These are phyloP conservation scores for Peribolospora kevripleyi DNA, from an alignment of 768 basidiomycete species.

Conservation along the genomic window DNA sequence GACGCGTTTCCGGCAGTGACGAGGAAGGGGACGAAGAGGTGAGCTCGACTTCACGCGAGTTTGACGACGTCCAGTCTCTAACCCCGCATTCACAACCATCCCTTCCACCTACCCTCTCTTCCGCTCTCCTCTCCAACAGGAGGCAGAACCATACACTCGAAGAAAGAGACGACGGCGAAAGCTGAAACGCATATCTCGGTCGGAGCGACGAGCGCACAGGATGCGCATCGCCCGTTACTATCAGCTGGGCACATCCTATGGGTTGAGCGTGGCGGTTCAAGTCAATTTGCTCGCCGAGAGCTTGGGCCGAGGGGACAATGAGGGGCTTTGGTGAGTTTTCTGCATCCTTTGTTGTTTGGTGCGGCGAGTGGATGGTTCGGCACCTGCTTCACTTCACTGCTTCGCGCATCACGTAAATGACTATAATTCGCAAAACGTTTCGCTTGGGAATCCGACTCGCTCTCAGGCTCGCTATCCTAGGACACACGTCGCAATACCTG, in stretches of 20 bases:
- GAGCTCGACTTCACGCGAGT: too few relatives aligned
- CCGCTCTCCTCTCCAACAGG: slow-evolving; percentile 11
- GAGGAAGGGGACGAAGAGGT: slow-evolving; percentile 19
- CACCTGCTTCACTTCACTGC: neutral
- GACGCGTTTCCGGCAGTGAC: slow-evolving; percentile 19
- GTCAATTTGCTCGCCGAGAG: slow-evolving; percentile 72
- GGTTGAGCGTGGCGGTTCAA: slow-evolving; percentile 68
- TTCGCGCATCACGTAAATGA: neutral
- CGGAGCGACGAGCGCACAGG: slow-evolving; percentile 41
- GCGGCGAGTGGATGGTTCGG: neutral
- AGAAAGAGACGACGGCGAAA: too few relatives aligned
- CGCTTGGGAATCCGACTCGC: neutral
- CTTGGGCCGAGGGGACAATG: slow-evolving; percentile 79
- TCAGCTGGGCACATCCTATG: slow-evolving; percentile 55
- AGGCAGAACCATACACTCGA: too few relatives aligned
- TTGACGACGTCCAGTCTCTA: too few relatives aligned
- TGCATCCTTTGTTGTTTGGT: neutral
- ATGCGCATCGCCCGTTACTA: slow-evolving; percentile 58
- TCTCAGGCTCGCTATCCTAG: slow-evolving; percentile 67
- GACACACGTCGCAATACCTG: slow-evolving; percentile 76
- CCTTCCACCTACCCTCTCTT: neutral
- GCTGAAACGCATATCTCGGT: slow-evolving; percentile 38
- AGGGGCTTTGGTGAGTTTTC: slow-evolving; percentile 54
- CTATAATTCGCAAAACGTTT: neutral
- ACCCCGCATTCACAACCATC: neutral